phyloP scores from a whole-genome alignment of 768 basidiomycete genomes.

The Suillus placidus region DNA sequence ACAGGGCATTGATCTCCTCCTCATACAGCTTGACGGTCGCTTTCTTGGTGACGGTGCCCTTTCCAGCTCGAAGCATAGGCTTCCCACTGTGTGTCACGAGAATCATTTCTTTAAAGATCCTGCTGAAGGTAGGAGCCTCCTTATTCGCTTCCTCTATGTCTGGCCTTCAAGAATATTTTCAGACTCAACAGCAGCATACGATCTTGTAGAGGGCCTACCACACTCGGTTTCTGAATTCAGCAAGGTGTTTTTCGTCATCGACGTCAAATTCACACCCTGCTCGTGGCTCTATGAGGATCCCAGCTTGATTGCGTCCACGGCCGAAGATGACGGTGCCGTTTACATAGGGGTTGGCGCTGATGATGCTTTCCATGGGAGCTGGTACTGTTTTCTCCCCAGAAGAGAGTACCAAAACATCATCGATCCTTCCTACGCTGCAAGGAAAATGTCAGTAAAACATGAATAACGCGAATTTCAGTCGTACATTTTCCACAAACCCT shows the following conservation, averaged over 20 bases:
- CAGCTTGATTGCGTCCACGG: slow-evolving; percentile 33
- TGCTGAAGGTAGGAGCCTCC: slow-evolving; percentile 43
- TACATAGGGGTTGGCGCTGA: slow-evolving; percentile 24
- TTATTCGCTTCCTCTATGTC: slow-evolving; percentile 48
- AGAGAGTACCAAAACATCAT: slow-evolving; percentile 35
- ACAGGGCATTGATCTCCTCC: slow-evolving; percentile 51
- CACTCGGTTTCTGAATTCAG: slow-evolving; percentile 32
- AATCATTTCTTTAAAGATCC: slow-evolving; percentile 58
- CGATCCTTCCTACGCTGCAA: slow-evolving; percentile 35
- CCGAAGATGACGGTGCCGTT: slow-evolving; percentile 38
- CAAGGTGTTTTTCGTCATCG: slow-evolving; percentile 25
- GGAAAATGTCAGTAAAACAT: not conserved
- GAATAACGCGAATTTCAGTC: slow-evolving; percentile 6
- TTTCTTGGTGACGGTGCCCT: slow-evolving; percentile 48
- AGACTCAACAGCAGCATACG: not conserved
- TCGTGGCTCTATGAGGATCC: slow-evolving; percentile 36
- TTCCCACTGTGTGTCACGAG: slow-evolving; percentile 43
- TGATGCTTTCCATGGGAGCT: slow-evolving; percentile 30
- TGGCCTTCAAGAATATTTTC: slow-evolving; percentile 32
- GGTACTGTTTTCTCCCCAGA: slow-evolving; percentile 29
- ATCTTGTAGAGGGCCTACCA: slow-evolving; percentile 25
- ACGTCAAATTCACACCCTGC: slow-evolving; percentile 22
- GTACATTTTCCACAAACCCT: slow-evolving; percentile 41
- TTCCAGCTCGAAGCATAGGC: slow-evolving; percentile 47
- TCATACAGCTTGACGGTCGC: slow-evolving; percentile 42